phyloP scores from a whole-genome alignment of 2,329 filamentous ascomycete genomes.

The Biscogniauxia marginata region DNA sequence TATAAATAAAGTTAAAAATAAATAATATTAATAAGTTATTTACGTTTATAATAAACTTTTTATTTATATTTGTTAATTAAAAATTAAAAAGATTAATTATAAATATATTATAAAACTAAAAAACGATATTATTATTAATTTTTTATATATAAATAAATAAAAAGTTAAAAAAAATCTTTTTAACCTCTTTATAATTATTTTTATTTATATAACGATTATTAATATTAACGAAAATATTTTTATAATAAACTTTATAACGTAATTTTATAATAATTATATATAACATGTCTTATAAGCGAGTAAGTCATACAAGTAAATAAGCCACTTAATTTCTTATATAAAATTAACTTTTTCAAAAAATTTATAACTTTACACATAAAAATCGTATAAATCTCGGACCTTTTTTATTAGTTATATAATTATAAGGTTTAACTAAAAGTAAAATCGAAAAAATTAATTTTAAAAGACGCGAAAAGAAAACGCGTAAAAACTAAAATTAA shows the following conservation, averaged over 20 bases:
- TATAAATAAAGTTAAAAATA: not conserved
- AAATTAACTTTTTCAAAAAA: too few species aligned
- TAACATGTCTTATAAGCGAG: too few species aligned
- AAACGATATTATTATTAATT: not conserved
- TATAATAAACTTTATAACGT: not conserved
- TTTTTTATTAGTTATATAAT: too few species aligned
- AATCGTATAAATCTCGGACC: too few species aligned
- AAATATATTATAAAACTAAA: not conserved
- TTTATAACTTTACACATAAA: too few species aligned
- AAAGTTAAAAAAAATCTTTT: not conserved
- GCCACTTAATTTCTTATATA: too few species aligned
- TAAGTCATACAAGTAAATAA: too few species aligned
- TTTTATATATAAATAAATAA: not conserved
- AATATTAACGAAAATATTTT: not conserved
- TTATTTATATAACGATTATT: not conserved
- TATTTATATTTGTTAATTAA: not conserved
- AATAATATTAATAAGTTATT: not conserved
- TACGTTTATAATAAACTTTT: not conserved
- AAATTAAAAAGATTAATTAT: not conserved
- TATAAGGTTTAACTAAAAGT: too few species aligned
- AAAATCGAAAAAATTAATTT: too few species aligned
- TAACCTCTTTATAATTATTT: not conserved
- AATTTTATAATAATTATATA: not conserved
- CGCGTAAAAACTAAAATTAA: too few species aligned
- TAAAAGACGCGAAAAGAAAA: too few species aligned